Evolutionary conservation across 495 filamentous ascomycete species (phyloP).

Genomic region (Daldinia caldariorum): DNA sequence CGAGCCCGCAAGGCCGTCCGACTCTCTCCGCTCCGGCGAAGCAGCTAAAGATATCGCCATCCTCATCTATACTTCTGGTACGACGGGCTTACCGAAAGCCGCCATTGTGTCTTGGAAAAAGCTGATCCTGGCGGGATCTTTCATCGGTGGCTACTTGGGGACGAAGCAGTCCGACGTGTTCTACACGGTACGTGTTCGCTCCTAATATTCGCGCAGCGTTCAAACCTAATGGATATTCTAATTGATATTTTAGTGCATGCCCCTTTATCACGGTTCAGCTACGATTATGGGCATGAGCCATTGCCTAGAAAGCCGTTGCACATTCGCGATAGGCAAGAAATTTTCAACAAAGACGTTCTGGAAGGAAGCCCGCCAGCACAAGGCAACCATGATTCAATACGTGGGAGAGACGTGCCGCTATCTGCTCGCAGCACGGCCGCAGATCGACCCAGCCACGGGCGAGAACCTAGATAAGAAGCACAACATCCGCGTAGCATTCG

Average conservation of each 20-base stretch:
- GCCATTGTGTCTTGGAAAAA: constrained; percentile 88
- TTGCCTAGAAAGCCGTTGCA: constrained; percentile 66
- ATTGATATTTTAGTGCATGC: constrained; percentile 73
- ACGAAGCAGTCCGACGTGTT: constrained; percentile 72
- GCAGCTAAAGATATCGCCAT: constrained; percentile 69
- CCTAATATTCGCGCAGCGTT: background rate
- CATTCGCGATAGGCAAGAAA: constrained; percentile 77
- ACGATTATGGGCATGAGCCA: constrained; percentile 73
- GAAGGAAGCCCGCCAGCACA: constrained; percentile 74
- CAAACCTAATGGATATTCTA: constrained; percentile 7
- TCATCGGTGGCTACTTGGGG: constrained; percentile 66
- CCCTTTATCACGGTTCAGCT: constrained; percentile 91
- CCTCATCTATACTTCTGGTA: constrained; percentile 88
- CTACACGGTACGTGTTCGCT: constrained; percentile 72
- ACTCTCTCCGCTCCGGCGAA: constrained; percentile 65
- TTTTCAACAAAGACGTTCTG: constrained; percentile 88
- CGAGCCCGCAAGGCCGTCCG: constrained; percentile 68
- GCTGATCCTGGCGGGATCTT: constrained; percentile 59
- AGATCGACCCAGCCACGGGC: constrained; percentile 69
- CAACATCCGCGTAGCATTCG: constrained; percentile 81
- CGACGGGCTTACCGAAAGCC: constrained; percentile 90
- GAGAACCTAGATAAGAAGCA: constrained; percentile 81
- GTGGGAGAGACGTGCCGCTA: constrained; percentile 96
- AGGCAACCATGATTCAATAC: constrained; percentile 90
- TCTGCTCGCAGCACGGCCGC: constrained; percentile 76